These are phyloP conservation scores for Leccinum obscurum DNA, from an alignment of 768 basidiomycete genomes.

Conservation along the genomic window DNA sequence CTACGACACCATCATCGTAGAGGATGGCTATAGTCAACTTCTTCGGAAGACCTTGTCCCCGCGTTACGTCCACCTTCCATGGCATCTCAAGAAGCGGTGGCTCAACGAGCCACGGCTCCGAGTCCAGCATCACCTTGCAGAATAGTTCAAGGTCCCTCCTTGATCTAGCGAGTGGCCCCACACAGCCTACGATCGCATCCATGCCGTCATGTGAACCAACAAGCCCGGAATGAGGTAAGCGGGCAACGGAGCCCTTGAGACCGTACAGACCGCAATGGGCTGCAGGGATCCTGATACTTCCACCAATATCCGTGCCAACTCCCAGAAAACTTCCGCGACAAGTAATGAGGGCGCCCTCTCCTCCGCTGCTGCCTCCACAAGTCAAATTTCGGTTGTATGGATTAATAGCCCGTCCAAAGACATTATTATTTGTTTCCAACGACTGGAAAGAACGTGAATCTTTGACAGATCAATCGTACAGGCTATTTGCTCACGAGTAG, in stretches of 20 bases:
- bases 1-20: constrained; percentile 51
- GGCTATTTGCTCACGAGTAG: constrained; percentile 39
- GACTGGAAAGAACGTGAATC: constrained; percentile 35
- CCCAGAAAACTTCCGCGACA: constrained; percentile 42
- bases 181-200: constrained; percentile 51
- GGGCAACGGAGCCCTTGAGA: constrained; percentile 47
- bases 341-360: constrained; percentile 47
- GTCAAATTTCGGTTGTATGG: constrained; percentile 54
- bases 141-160: constrained; percentile 50
- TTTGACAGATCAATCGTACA: neutral
- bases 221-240: constrained; percentile 52
- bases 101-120: constrained; percentile 47
- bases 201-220: constrained; percentile 52
- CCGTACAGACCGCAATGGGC: constrained; percentile 44
- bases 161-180: constrained; percentile 50
- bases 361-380: constrained; percentile 49
- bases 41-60: constrained; percentile 39
- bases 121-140: constrained; percentile 46
- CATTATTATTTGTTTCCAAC: constrained; percentile 53
- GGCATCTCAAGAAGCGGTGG: constrained; percentile 50
- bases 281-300: constrained; percentile 45
- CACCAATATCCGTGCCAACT: constrained; percentile 51
- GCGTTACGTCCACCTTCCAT: constrained; percentile 43
- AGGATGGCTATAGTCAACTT: constrained; percentile 47
- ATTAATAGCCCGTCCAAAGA: constrained; percentile 63